Base-by-base conservation (phyloP, 352 stramenopile species). In the Globisporangium irregulare region DNA sequence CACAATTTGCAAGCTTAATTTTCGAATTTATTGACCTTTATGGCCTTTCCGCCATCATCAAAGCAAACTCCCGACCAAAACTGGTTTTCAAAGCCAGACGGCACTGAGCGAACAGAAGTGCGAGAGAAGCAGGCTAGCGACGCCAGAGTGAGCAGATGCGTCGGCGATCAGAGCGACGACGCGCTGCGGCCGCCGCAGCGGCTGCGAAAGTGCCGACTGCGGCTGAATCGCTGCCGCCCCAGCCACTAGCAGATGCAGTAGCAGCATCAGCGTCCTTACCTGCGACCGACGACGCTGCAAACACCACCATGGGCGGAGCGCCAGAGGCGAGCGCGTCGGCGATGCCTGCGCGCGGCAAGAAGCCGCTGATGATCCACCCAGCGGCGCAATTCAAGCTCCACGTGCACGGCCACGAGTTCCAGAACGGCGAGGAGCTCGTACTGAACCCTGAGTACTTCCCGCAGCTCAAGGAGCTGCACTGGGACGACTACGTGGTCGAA, bases 371-470 rank as follows among this genome's bases (percentile, higher is more conserved):
- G 55, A 72, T 85, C 53, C 80, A 87, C 25, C 74, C 80, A 5
- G 77, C 78, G 3, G 78, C 75, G 15, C 80, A 89, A 72, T 86
- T 93, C 66, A 94, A 95, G 64, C 72, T 95, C 36, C 85, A 91
- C 65, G 86, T 94, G 59, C 87, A 93, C 70, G 78, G 86, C 46
- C 84, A 87, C 73, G 87, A 95, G 71, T 93, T 95, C 70, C 84
- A 91, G 64, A 84, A 79, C 68, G 84, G 84, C 25, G 87, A 92
- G 55, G 86, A 94, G 69, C 80, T 95, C 29, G 81, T 93, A 48
- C 70, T 95, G 25, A 95, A 95, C 57, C 83, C 82, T 4, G 87
- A 95, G 38, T 87, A 72, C 66, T 92, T 95, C 68, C 84, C 84
- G n/a, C 76, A 89, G 59, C 81, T 93, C 20, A 78, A 82, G 51